Percentiles rank a stretch among this genome's conserved stretches.
These are phyloP conservation scores for Thelonectria discophora DNA, from an alignment of 2,329 filamentous ascomycete species.

Conservation along the genomic window DNA sequence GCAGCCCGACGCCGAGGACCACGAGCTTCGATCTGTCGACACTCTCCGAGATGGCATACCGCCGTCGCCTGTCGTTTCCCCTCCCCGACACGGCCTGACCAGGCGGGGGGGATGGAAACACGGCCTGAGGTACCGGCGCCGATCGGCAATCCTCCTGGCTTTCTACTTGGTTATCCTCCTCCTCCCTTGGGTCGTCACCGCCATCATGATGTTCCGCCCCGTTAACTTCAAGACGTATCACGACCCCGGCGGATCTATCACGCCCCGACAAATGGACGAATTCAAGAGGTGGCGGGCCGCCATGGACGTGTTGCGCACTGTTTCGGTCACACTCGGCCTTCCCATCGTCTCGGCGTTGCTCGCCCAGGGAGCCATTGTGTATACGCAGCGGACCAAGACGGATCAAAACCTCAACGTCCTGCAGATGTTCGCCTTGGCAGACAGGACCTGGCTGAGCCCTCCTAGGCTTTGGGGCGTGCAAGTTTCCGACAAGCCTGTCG, in stretches of 20 bases:
- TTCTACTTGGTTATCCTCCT: conserved; percentile 20
- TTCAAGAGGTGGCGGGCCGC: not conserved
- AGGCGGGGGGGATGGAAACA: not conserved
- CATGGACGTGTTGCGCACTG: not conserved
- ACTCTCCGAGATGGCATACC: conserved; percentile 5
- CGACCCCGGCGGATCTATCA: conserved; percentile 12
- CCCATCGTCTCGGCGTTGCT: conserved; percentile 29
- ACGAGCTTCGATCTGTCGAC: not conserved
- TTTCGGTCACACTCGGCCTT: conserved; percentile 15
- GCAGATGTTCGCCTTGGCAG: conserved; percentile 25
- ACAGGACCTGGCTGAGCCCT: conserved; percentile 19
- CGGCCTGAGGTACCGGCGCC: conserved; percentile 5
- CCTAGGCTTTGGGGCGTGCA: not conserved
- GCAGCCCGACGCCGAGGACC: not conserved
- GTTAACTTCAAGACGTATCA: conserved; percentile 21
- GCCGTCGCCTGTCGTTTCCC: not conserved
- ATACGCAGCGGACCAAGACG: conserved; percentile 19
- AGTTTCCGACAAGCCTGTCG: not conserved
- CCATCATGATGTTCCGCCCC: conserved; percentile 27
- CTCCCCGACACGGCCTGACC: conserved; percentile 7
- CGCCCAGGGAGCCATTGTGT: conserved; percentile 25
- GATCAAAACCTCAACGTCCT: conserved; percentile 15
- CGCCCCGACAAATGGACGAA: not conserved
- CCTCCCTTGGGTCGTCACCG: conserved; percentile 21
- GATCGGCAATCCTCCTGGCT: not conserved